Base-by-base conservation (phyloP, 208 protist genomes). In the Zelonia costaricensis region DNA sequence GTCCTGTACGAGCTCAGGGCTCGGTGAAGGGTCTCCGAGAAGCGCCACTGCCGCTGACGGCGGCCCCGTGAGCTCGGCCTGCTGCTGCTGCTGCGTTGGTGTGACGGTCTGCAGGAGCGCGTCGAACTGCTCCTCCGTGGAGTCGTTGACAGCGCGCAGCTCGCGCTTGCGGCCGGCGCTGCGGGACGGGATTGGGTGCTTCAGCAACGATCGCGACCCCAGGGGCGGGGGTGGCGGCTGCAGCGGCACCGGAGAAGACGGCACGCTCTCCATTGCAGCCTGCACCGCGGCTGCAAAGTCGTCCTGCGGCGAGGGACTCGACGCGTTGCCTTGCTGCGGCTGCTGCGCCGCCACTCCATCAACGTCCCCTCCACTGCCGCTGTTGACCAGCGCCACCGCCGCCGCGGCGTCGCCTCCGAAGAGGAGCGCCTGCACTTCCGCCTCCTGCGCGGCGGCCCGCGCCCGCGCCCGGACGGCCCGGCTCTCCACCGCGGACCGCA, bases 341-440 rank as follows among this genome's bases (percentile, higher is more conserved):
- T n/a, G n/a, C n/a, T n/a, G n/a, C n/a, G n/a, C n/a, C n/a, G n/a
- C n/a, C n/a, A n/a, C n/a, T n/a, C n/a, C n/a, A n/a, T 42, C 35
- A 9, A 16, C 27, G 4, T 52, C 48, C 12, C 28, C 42, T n/a
- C 36, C 13, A 13, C 12, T 13, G 23, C 40, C 20, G 31, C 16
- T n/a, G 30, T 18, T 23, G 9, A 12, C 31, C 22, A 6, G n/a
- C 20, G 54, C 15, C 9, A 27, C 40, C 25, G 31, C 38, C 0
- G n/a, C 1, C n/a, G 20, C 30, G 46, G 39, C 1, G 8, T 33
- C 35, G 5, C 35, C 30, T 1, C 63, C 58, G 42, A 77, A 82
- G 20, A 82, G 57, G 31, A 82, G 71, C 13, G 25, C 46, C 35
- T 78, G 58, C 27, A 70, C 70, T 43, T 65, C 52, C 0, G 69